Percentiles rank a stretch among this genome's conserved stretches.
These are phyloP conservation scores for Blastobotrys elegans DNA, from an alignment of 1,139 yeast species.

Conservation along the genomic window DNA sequence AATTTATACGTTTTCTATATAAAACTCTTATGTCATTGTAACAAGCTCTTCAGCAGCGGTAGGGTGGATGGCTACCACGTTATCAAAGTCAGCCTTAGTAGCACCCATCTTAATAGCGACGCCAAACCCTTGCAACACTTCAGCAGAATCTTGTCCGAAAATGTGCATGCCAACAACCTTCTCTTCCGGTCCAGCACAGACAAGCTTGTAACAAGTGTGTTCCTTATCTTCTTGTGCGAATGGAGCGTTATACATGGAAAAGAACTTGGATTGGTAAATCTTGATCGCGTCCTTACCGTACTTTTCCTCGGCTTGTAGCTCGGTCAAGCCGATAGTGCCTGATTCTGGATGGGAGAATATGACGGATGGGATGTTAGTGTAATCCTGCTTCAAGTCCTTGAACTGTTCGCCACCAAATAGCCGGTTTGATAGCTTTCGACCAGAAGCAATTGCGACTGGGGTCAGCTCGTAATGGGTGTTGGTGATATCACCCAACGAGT, in stretches of 20 bases:
- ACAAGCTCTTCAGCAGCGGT: constrained; percentile 97
- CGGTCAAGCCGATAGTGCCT: constrained; percentile 85
- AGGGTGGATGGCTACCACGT: constrained; percentile 96
- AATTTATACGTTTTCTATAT: background rate
- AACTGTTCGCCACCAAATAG: constrained; percentile 74
- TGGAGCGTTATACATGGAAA: constrained; percentile 92
- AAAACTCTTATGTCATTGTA: constrained; percentile 54
- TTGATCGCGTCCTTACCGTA: constrained; percentile 80
- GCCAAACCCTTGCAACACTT: constrained; percentile 95
- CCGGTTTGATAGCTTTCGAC: constrained; percentile 87
- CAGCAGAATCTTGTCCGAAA: constrained; percentile 86
- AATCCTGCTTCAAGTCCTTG: constrained; percentile 72
- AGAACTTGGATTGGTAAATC: constrained; percentile 75
- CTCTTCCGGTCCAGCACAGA: constrained; percentile 75
- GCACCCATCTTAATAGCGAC: constrained; percentile 95
- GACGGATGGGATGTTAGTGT: constrained; percentile 80
- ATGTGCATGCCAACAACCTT: constrained; percentile 93
- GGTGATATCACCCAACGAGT: constrained; percentile 88
- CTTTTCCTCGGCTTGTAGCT: constrained; percentile 66
- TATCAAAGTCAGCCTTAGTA: constrained; percentile 90
- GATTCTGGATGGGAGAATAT: constrained; percentile 97
- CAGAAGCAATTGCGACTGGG: constrained; percentile 98
- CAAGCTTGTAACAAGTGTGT: constrained; percentile 81
- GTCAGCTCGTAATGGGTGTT: constrained; percentile 83
- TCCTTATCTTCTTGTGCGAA: constrained; percentile 59